Base-by-base conservation (phyloP, 176 grass and related monocot species). In the Ensete glaucum region DNA sequence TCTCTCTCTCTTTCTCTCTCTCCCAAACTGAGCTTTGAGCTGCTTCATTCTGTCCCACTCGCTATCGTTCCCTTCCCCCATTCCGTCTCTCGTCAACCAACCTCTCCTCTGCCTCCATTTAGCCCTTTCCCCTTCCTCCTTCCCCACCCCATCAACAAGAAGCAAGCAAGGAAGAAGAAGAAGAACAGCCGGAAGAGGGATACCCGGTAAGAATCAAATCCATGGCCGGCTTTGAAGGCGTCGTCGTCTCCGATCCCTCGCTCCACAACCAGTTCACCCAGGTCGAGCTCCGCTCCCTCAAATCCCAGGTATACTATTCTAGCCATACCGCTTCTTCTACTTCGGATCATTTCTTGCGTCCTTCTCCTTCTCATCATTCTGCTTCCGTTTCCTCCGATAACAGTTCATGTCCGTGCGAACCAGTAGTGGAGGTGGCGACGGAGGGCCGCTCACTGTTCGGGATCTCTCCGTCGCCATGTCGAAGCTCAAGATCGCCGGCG, bases 401-500 rank as follows among this genome's bases (percentile, higher is more conserved):
- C 67, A 92, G 90, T 92, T 84, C 34, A 67, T 80, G 29, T 73
- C 73, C 60, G 50, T 92, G 66, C 78, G 85, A 69, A 68, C 82
- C 7, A 52, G 3, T 23, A 13, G 50, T 60, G 11, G 43, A 16
- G 70, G 58, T 3, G 19, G 68, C 55, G 52, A 78, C 72, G 82
- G 65, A 10, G 77, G 78, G 55, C 80, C 81, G 62, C 48, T 96
- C 25, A 79, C 77, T 71, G 63, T 90, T 54, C 73, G 64, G 22
- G 94, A 93, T 76, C 90, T 97, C 23, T 84, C 90, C 11, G 64
- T 69, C 1, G 88, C 79, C 58, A 82, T 97, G 43, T 73, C 79
- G 3, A 51, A 76, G 68, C 19, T 84, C 67, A 72, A 82, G 49
- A 83, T 77, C 54, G 77, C 2, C 9, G 73, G 24, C 29, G 72